These are phyloP conservation scores for Zygoascus flipseniorum DNA, from an alignment of 805 yeast genomes.

Conservation along the genomic window DNA sequence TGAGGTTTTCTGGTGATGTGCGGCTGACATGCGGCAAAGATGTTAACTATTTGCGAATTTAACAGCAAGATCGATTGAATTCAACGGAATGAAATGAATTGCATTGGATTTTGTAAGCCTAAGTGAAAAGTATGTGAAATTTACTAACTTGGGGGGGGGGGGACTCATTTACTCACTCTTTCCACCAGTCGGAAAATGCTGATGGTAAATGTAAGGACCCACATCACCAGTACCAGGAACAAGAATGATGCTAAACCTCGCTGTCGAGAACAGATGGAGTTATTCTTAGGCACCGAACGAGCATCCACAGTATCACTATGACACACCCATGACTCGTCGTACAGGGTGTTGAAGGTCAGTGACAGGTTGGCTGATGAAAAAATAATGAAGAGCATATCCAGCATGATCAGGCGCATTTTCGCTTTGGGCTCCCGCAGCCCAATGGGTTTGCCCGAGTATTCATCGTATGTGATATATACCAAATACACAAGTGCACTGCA, in stretches of 20 bases:
- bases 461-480: conserved; percentile 79
- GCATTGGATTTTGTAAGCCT: too few species aligned
- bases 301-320: conserved; percentile 19
- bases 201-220: conserved; percentile 81
- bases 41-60: too few species aligned
- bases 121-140: too few species aligned
- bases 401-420: conserved; percentile 69
- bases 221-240: conserved; percentile 62
- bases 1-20: too few species aligned
- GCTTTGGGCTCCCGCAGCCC: conserved; percentile 82
- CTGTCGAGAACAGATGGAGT: conserved; percentile 66
- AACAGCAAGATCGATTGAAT: too few species aligned
- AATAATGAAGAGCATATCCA: conserved; percentile 81
- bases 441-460: conserved; percentile 82
- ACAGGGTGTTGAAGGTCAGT: conserved; percentile 73
- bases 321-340: conserved; percentile 79
- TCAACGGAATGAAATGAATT: too few species aligned
- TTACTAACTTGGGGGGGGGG: too few species aligned
- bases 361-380: conserved; percentile 84
- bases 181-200: conserved; percentile 79
- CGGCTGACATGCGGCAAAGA: too few species aligned
- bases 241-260: conserved; percentile 70
- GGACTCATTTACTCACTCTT: conserved; percentile 17
- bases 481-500: conserved; percentile 69
- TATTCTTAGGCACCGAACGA: conserved; percentile 28